phyloP scores from a whole-genome alignment of 2,329 filamentous ascomycete species.

The Bimuria novae-zelandiae region DNA sequence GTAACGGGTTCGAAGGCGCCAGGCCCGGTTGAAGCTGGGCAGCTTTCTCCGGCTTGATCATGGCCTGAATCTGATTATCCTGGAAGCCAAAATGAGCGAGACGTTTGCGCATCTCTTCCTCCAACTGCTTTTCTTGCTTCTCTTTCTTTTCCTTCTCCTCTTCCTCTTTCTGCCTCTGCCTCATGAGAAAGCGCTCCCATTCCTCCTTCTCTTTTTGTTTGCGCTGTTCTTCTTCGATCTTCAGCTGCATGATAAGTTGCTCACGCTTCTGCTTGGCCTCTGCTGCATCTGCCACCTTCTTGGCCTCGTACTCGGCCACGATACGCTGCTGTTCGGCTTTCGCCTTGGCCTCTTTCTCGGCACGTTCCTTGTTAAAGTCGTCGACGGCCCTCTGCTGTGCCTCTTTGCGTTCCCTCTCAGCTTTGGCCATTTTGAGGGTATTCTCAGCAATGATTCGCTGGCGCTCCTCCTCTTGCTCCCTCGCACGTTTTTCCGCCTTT shows the following conservation, averaged over 20 bases:
- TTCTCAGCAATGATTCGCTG: conserved; percentile 37
- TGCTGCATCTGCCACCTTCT: conserved; percentile 42
- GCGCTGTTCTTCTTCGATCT: conserved; percentile 47
- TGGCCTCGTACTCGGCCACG: conserved; percentile 43
- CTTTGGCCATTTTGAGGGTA: conserved; percentile 31
- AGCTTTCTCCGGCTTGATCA: conserved; percentile 53
- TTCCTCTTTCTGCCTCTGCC: conserved; percentile 49
- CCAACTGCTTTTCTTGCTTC: conserved; percentile 48
- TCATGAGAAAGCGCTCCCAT: conserved; percentile 46
- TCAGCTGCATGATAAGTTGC: conserved; percentile 45
- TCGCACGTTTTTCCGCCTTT: conserved; percentile 36
- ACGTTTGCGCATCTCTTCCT: conserved; percentile 51
- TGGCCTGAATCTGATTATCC: conserved; percentile 53
- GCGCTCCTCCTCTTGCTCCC: conserved; percentile 31
- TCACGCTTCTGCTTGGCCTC: conserved; percentile 45
- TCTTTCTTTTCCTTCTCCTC: conserved; percentile 48
- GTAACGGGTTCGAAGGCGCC: conserved; percentile 36
- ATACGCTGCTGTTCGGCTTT: conserved; percentile 39
- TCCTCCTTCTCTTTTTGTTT: conserved; percentile 51
- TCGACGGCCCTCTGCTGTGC: conserved; percentile 40
- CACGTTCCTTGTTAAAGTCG: conserved; percentile 40
- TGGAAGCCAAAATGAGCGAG: conserved; percentile 52
- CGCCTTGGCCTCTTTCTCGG: conserved; percentile 36
- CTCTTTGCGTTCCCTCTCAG: conserved; percentile 32
- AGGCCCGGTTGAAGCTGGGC: conserved; percentile 44